Conservation (phyloP, 352 stramenopile genomes). For the Globisporangium cylindrosporum region DNA sequence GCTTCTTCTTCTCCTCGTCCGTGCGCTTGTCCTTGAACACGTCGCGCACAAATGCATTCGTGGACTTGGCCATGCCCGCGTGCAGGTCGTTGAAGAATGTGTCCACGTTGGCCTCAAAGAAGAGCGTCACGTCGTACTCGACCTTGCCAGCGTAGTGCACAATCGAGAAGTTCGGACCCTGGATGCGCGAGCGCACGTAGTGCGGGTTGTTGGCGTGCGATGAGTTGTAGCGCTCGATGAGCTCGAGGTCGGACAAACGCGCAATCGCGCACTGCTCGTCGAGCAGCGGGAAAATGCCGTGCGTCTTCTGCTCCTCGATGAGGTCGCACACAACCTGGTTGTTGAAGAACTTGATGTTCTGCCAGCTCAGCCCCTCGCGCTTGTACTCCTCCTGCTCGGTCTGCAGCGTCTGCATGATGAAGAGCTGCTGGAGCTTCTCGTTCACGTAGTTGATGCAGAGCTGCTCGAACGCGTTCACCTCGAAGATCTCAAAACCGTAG, state of each 20-base stretch:
- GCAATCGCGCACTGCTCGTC: constrained; percentile 81
- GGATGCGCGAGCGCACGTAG: constrained; percentile 71
- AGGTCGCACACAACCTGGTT: constrained; percentile 88
- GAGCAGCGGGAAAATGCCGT: constrained; percentile 79
- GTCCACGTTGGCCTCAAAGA: constrained; percentile 84
- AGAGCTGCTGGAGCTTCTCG: constrained; percentile 86
- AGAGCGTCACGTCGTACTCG: constrained; percentile 82
- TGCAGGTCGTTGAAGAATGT: constrained; percentile 86
- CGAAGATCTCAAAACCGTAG: constrained; percentile 90
- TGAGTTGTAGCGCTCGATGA: constrained; percentile 77
- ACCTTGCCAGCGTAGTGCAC: constrained; percentile 85
- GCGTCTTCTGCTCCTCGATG: constrained; percentile 82
- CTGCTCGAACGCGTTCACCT: constrained; percentile 90
- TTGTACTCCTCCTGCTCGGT: constrained; percentile 79
- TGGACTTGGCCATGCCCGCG: constrained; percentile 66
- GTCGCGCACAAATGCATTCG: constrained; percentile 67
- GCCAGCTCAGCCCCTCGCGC: constrained; percentile 70
- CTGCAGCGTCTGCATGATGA: constrained; percentile 82
- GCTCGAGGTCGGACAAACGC: constrained; percentile 61
- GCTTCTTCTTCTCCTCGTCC: constrained; percentile 81
- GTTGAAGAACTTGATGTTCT: constrained; percentile 82
- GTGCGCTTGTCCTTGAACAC: constrained; percentile 81
- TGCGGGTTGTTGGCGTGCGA: constrained; percentile 69
- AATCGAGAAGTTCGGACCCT: constrained; percentile 74
- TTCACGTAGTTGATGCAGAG: constrained; percentile 92